Base-by-base conservation (phyloP, 495 filamentous ascomycete genomes). In the Trichocladium uniseriatum region DNA sequence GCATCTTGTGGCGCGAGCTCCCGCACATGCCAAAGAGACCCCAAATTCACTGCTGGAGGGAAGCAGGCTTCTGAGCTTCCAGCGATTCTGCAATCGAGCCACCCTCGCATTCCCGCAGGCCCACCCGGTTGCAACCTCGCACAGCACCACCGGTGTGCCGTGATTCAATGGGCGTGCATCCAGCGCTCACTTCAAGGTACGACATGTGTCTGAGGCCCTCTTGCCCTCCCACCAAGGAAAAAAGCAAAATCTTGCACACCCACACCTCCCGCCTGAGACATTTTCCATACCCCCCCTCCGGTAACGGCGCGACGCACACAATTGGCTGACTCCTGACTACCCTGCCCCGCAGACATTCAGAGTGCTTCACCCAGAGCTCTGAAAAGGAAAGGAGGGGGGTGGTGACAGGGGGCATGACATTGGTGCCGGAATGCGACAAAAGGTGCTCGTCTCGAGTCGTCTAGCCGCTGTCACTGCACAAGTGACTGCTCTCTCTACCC, bases 241-340 rank as follows among this genome's bases (percentile, higher is more conserved):
- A 38, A 21, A 16, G 2, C 22, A 50, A 50, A 28, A 9, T 22
- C 10, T 28, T 35, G 13, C 16, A 47, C 35, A 27, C 16, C 28
- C 39, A 44, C 19, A 27, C 20, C 35, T 31, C 48, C 48, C 49
- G 43, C 41, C 35, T 44, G 45, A 40, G 44, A 42, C 38, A 45
- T 34, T 41, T 29, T 47, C 38, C 13, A 29, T 40, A 20, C 27
- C 22, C 56, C 56, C 31, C 38, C 48, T 46, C 55, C 55, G 47
- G 55, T 37, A 44, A 39, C 46, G 46, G 45, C 45, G 43, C 50
- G 13, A 39, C 44, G 38, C 46, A 39, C 50, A 32, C 44, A 47
- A 55, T 58, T 58, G 56, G 55, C 50, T 46, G 24, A 51, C 43
- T 51, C 32, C 27, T 43, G 9, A 19, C 35, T 36, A 16, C 21